Percentiles rank a stretch among this genome's conserved stretches.
Evolutionary conservation across 305 asterid genomes (phyloP).

Genomic region (Plantago lanceolata): DNA sequence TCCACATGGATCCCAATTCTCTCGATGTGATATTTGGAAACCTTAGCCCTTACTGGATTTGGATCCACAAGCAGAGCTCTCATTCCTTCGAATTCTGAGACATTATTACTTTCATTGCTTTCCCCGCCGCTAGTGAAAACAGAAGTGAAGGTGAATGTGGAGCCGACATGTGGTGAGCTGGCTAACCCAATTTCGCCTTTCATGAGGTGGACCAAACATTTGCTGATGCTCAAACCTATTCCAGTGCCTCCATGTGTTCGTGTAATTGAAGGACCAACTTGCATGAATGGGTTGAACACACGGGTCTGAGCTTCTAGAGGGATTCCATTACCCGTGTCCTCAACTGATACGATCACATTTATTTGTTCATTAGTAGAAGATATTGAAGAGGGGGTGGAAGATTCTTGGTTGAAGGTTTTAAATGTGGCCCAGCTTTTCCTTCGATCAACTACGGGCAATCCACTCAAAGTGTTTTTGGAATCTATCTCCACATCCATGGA

Average conservation of each 20-base stretch:
- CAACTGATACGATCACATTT: constrained; percentile 72
- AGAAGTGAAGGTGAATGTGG: constrained; percentile 90
- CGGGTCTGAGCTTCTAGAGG: constrained; percentile 74
- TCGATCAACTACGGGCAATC: constrained; percentile 68
- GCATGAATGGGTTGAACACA: constrained; percentile 92
- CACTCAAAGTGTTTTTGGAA: constrained; percentile 56
- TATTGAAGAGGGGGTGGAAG: constrained; percentile 28
- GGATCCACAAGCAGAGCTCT: constrained; percentile 77
- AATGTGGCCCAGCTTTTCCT: constrained; percentile 67
- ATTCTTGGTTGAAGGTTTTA: constrained; percentile 49
- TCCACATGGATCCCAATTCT: constrained; percentile 75
- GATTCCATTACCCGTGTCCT: constrained; percentile 94
- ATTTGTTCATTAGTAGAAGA: constrained; percentile 44
- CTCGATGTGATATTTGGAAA: constrained; percentile 71
- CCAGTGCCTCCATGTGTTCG: constrained; percentile 96
- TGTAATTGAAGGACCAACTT: constrained; percentile 90
- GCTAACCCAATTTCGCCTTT: constrained; percentile 90
- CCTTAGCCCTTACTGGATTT: constrained; percentile 58
- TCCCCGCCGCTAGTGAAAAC: constrained; percentile 44
- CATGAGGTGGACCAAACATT: constrained; percentile 95
- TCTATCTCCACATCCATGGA: constrained; percentile 34
- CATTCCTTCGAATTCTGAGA: constrained; percentile 63
- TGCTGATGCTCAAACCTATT: constrained; percentile 91
- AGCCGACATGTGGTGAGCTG: constrained; percentile 70
- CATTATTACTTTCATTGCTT: constrained; percentile 27